Conservation (phyloP, 495 filamentous ascomycete species). For the Podospora conica region DNA sequence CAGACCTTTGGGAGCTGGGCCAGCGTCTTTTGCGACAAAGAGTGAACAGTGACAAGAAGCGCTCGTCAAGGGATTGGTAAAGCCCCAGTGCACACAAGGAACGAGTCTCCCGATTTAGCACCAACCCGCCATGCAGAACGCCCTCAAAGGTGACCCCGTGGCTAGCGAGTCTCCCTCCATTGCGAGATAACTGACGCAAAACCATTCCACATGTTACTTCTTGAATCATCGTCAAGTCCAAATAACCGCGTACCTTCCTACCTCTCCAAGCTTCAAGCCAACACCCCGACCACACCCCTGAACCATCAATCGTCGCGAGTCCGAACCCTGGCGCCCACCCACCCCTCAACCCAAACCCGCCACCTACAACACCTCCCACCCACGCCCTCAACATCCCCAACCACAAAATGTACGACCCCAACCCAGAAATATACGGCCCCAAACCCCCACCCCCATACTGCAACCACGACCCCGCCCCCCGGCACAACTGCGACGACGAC, state of each 20-base stretch:
- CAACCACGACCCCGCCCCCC: background rate
- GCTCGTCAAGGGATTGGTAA: background rate
- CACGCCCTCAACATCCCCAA: too few species aligned
- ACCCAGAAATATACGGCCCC: too few species aligned
- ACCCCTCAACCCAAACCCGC: too few species aligned
- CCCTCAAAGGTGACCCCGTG: background rate
- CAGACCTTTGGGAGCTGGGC: background rate
- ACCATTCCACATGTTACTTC: background rate
- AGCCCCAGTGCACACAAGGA: background rate
- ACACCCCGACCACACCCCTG: too few species aligned
- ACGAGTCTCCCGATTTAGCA: background rate
- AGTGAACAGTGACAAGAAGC: background rate
- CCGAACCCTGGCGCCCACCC: too few species aligned
- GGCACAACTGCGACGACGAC: too few species aligned
- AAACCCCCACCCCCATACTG: background rate
- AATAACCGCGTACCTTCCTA: background rate
- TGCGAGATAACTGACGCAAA: background rate
- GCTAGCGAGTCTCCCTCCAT: background rate
- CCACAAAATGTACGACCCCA: too few species aligned
- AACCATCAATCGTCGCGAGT: too few species aligned
- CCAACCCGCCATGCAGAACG: background rate
- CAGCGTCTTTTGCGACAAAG: background rate
- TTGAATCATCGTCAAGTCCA: background rate
- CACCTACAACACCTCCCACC: too few species aligned
- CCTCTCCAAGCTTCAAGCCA: too few species aligned